Percentiles rank a stretch among this genome's conserved stretches.
Evolutionary conservation across 2,329 filamentous ascomycete species (phyloP).

Genomic region (Diaporthe sp.): DNA sequence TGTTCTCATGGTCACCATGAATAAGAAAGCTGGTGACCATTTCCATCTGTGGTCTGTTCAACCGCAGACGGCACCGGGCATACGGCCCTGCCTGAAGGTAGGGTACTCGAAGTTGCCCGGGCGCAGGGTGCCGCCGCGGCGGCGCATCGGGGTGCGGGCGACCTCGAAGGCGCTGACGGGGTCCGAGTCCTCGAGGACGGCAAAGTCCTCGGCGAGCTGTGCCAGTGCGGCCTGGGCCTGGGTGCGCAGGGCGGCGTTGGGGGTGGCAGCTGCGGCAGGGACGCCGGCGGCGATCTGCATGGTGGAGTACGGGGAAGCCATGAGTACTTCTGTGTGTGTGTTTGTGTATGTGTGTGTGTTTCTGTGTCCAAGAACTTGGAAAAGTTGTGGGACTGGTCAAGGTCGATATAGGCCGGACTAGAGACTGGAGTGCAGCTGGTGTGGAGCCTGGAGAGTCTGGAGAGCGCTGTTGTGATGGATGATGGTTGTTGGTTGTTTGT

Average conservation of each 20-base stretch:
- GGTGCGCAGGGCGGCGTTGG: constrained; percentile 17
- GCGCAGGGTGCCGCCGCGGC: constrained; percentile 27
- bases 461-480: background rate
- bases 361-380: no score
- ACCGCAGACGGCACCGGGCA: constrained; percentile 22
- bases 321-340: background rate
- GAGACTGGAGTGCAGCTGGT: constrained; percentile 27
- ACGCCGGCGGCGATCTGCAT: constrained; percentile 24
- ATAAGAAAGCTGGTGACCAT: background rate
- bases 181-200: constrained; percentile 25
- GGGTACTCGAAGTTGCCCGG: constrained; percentile 27
- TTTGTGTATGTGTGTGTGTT: no score
- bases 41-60: background rate
- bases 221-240: constrained; percentile 19
- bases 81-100: constrained; percentile 20
- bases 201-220: constrained; percentile 27
- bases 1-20: background rate
- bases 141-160: constrained; percentile 26
- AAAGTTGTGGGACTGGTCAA: background rate
- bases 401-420: constrained; percentile 11
- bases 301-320: constrained; percentile 28
- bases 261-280: constrained; percentile 16
- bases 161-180: constrained; percentile 27
- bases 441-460: constrained; percentile 17
- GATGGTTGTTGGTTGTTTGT: background rate